phyloP scores from a whole-genome alignment of 1,284 basidiomycete genomes.

The Puccinia coronata region DNA sequence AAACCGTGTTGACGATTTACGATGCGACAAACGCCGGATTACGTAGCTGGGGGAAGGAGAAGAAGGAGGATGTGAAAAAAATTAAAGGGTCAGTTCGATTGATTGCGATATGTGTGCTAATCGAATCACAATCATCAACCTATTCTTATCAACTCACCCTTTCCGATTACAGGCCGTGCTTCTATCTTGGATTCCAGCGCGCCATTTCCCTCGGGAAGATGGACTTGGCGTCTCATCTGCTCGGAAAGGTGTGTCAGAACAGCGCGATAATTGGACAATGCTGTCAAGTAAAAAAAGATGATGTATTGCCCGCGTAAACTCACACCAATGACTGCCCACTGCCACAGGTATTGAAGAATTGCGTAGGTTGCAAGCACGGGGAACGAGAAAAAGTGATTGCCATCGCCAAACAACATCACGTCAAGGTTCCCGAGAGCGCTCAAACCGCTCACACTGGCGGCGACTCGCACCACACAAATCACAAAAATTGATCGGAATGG shows the following conservation, averaged over 20 bases:
- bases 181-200: constrained; percentile 18
- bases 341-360: constrained; percentile 26
- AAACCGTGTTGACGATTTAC: background rate
- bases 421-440: background rate
- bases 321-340: background rate
- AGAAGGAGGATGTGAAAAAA: background rate
- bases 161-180: background rate
- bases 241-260: constrained; percentile 19
- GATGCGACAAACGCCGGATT: constrained; percentile 15
- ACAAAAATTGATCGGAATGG: no score
- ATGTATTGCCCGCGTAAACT: background rate
- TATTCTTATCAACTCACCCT: no score
- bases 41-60: background rate
- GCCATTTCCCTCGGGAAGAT: background rate
- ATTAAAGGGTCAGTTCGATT: constrained; percentile 23
- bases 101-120: background rate
- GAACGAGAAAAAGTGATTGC: background rate
- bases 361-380: background rate
- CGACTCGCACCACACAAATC: no score
- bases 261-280: background rate
- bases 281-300: background rate
- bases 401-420: background rate
- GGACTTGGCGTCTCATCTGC: background rate
- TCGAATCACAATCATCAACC: background rate
- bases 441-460: background rate